A percentile compares a stretch with the other conserved stretches of the same genome.
phyloP scores from a whole-genome alignment of 78 protist genomes.

The Mantamonas sphyraenae region DNA sequence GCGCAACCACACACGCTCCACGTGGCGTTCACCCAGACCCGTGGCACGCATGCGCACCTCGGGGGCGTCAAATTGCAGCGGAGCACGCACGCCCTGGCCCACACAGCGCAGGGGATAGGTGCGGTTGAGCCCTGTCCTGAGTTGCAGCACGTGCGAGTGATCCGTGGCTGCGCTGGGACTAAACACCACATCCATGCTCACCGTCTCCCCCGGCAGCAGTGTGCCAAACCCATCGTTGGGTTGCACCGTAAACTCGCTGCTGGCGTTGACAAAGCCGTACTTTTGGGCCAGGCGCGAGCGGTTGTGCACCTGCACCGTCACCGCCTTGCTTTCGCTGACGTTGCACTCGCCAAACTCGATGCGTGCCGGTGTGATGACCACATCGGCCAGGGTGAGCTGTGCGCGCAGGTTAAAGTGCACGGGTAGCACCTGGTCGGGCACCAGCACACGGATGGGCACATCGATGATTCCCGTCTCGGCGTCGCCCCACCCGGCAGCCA shows the following conservation, averaged over 20 bases:
- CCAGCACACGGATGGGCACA: not conserved
- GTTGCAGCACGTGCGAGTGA: not conserved
- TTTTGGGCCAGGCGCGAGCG: not conserved
- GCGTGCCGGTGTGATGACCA: not conserved
- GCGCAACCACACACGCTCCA: too few species aligned
- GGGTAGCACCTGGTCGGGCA: constrained; percentile 27
- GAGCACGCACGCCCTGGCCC: not conserved
- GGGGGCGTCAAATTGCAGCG: not conserved
- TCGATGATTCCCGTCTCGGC: not conserved
- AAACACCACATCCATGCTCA: not conserved
- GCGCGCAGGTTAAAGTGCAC: not conserved
- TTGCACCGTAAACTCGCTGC: not conserved
- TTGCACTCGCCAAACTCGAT: constrained; percentile 18
- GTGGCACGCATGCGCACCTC: not conserved
- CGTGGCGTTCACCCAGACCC: not conserved
- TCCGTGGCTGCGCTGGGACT: not conserved
- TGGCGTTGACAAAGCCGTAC: not conserved
- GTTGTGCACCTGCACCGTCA: not conserved
- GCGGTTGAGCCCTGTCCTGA: not conserved
- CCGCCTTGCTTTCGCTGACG: not conserved
- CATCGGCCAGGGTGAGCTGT: not conserved
- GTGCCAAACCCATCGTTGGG: constrained; percentile 17
- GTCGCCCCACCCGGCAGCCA: not conserved
- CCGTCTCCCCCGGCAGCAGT: constrained; percentile 4
- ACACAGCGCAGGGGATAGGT: not conserved